Evolutionary conservation across 192 early-diverging fungal species (phyloP).

Genomic region (Podila epigama): DNA sequence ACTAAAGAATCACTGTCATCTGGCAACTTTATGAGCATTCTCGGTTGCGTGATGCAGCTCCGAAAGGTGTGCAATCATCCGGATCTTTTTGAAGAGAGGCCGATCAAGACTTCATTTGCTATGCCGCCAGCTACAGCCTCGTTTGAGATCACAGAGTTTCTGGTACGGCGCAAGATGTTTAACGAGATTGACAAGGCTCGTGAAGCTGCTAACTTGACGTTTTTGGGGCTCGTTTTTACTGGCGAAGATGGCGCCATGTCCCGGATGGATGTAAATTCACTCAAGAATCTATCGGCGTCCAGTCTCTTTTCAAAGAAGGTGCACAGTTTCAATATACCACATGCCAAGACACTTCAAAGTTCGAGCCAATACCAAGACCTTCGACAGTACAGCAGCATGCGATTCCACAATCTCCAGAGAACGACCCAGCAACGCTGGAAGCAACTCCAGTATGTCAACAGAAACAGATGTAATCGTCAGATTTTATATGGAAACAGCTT

Average conservation of each 20-base stretch:
- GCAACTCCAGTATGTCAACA: conserved; percentile 53
- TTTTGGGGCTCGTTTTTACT: conserved; percentile 53
- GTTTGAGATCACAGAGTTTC: conserved; percentile 46
- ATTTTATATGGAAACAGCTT: conserved; percentile 54
- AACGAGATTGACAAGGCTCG: conserved; percentile 32
- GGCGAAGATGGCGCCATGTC: conserved; percentile 28
- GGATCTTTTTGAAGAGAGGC: conserved; percentile 63
- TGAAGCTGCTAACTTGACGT: conserved; percentile 43
- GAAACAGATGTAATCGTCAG: conserved; percentile 41
- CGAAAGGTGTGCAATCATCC: conserved; percentile 67
- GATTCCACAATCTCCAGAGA: conserved; percentile 32
- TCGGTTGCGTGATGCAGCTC: conserved; percentile 79
- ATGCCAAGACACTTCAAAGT: conserved; percentile 23
- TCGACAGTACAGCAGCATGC: conserved; percentile 43
- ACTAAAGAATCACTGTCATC: conserved; percentile 75
- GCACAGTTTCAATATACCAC: conserved; percentile 8
- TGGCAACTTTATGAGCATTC: conserved; percentile 79
- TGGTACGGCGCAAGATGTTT: conserved; percentile 45
- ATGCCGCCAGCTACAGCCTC: conserved; percentile 51
- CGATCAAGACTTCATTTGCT: conserved; percentile 68
- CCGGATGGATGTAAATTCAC: conserved; percentile 23
- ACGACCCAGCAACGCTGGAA: conserved; percentile 48
- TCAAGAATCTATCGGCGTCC: conserved; percentile 26
- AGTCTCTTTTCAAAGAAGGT: conserved; percentile 24
- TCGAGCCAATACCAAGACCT: conserved; percentile 52